phyloP scores from a whole-genome alignment of 2,329 filamentous ascomycete genomes.

The Pestalotiopsis sp. region DNA sequence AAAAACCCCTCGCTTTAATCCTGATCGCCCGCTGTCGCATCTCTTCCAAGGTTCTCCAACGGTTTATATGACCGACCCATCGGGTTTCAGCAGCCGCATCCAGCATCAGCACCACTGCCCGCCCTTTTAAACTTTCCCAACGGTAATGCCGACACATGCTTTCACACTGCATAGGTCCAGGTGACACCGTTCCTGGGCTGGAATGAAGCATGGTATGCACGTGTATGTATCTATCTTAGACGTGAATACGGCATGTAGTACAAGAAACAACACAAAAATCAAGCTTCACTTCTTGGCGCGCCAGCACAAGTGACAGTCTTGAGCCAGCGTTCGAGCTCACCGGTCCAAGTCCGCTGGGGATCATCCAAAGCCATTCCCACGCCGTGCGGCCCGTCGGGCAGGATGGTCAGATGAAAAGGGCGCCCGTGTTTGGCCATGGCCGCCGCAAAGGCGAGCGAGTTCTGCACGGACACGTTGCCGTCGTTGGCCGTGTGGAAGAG shows the following conservation, averaged over 20 bases:
- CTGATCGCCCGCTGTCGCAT: not conserved
- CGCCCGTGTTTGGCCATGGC: conserved; percentile 23
- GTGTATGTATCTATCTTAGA: too few relatives aligned
- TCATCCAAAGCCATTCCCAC: conserved; percentile 25
- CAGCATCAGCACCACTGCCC: too few relatives aligned
- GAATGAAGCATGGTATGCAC: too few relatives aligned
- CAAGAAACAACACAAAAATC: not conserved
- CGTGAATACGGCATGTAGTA: not conserved
- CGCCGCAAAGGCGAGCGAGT: conserved; percentile 25
- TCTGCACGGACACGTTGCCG: conserved; percentile 24
- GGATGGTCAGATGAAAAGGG: conserved; percentile 25
- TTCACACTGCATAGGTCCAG: too few relatives aligned
- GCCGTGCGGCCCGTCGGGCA: conserved; percentile 29
- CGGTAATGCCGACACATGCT: too few relatives aligned
- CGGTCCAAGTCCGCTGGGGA: conserved; percentile 24
- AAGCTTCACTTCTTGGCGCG: not conserved
- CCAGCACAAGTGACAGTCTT: conserved; percentile 13
- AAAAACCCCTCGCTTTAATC: not conserved
- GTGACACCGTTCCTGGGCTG: too few relatives aligned
- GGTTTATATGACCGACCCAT: not conserved
- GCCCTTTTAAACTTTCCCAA: too few relatives aligned
- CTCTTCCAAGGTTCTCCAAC: too few relatives aligned
- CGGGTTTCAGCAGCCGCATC: too few relatives aligned
- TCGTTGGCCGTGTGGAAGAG: conserved; percentile 34
- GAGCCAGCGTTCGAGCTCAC: conserved; percentile 28